Evolutionary conservation across 2,329 filamentous ascomycete species (phyloP), one percentile per base, ranked within the genome.

Genomic region (Fusarium nisikadoi): DNA sequence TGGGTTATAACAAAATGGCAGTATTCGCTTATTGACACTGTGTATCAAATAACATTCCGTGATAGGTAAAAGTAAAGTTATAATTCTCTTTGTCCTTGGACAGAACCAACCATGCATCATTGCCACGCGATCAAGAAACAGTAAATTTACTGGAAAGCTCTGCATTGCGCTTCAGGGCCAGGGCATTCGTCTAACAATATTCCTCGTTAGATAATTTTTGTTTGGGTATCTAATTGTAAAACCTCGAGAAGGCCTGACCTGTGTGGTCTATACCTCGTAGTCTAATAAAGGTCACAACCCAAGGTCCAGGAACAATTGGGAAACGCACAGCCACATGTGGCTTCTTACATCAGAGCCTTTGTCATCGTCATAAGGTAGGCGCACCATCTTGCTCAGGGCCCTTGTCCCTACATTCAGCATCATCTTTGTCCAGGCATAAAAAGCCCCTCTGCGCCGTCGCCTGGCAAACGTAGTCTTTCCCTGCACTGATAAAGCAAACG

Each of bases 311-410:
- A 33, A 49, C 8, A 47, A 33, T 43, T 25, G n/a, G 19, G 19
- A 23, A 53, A 31, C 23, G 63, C 58, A 65, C 60, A 72, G 74
- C 74, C 74, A 76, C 74, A 45, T 65, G 47, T 62, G 52, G 62
- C 61, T 62, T 35, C 62, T 39, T 59, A 43, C 46, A 62, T 42
- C 25, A n/a, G 43, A 46, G 50, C 73, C 73, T 73, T 77, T 77
- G 75, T 76, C 75, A 75, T 74, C 70, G 71, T 76, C 73, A 77
- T 77, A 67, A 76, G 62, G 35, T 42, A 62, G 50, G 50, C 38
- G 65, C 45, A 45, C 59, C 29, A 35, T 62, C 46, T 68, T 45
- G 39, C 55, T 52, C 49, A 70, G 53, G 27, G 58, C 55, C 70
- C 70, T 62, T 73, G 65, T 67, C 68, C 63, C 53, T 67, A 52